Conservation (phyloP, 306 rosid genomes). For the Arachis hypogaea region DNA sequence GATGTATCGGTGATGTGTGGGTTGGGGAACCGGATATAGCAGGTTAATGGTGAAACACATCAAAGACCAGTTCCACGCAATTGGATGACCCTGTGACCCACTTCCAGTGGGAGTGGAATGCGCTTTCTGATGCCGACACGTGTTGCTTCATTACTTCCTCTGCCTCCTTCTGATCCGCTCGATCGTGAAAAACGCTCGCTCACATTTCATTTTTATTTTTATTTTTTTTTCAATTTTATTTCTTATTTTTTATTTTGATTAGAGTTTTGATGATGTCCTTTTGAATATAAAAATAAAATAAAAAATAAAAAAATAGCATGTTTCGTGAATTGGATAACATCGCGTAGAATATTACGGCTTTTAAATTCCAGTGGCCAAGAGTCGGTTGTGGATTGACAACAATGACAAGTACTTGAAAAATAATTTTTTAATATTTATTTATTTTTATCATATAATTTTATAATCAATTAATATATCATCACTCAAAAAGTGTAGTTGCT, state of each 20-base stretch:
- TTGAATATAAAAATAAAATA: neutral
- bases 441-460: neutral
- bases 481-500: no score
- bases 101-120: conserved; percentile 21
- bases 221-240: neutral
- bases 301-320: neutral
- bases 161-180: conserved; percentile 62
- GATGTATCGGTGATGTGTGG: conserved; percentile 51
- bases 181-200: conserved; percentile 76
- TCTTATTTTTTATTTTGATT: conserved; percentile 1
- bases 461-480: no score
- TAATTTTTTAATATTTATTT: neutral
- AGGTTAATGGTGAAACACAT: conserved; percentile 57
- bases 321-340: neutral
- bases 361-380: neutral
- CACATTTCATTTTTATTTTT: conserved; percentile 33
- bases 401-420: neutral
- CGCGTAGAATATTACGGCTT: neutral
- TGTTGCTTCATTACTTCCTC: conserved; percentile 21
- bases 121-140: conserved; percentile 53
- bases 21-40: conserved; percentile 50
- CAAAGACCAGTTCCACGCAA: conserved; percentile 76
- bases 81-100: conserved; percentile 57
- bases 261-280: neutral
- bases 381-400: neutral